Percentiles rank a stretch among this genome's conserved stretches.
phyloP scores from a whole-genome alignment of 1,139 yeast species.

The Geotrichum aggregatum region DNA sequence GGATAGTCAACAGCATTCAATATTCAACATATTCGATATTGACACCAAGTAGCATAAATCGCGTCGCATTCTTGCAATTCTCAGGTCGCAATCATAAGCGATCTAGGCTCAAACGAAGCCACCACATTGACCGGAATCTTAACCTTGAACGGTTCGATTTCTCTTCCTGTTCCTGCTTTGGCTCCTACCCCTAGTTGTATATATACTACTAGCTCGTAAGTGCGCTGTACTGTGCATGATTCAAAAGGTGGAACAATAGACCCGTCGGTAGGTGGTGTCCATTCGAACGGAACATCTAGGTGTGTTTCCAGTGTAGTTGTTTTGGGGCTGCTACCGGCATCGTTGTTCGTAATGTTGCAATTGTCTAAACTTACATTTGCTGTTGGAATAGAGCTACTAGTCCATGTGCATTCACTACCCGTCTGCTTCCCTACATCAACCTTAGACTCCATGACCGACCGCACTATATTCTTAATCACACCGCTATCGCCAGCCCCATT shows the following conservation, averaged over 20 bases:
- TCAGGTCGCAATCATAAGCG: too few relatives aligned
- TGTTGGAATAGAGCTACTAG: not conserved
- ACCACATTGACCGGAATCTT: not conserved
- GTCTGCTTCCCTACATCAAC: too few relatives aligned
- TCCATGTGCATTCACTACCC: not conserved
- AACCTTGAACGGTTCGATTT: not conserved
- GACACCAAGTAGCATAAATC: too few relatives aligned
- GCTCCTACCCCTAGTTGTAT: not conserved
- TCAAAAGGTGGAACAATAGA: not conserved
- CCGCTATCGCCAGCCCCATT: not conserved
- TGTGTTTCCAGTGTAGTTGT: not conserved
- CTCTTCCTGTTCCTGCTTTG: too few relatives aligned
- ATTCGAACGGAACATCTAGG: not conserved
- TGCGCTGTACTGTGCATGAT: slow-evolving; percentile 6
- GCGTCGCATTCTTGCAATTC: too few relatives aligned
- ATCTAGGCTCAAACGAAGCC: not conserved
- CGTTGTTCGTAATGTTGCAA: too few relatives aligned
- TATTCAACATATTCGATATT: too few relatives aligned
- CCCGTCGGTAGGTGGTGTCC: not conserved
- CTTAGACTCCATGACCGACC: too few relatives aligned
- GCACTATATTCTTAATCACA: too few relatives aligned
- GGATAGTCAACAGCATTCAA: too few relatives aligned
- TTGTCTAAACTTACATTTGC: too few relatives aligned
- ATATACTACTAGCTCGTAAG: not conserved
- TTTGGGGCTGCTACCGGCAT: too few relatives aligned